Conservation (phyloP, 2,329 filamentous ascomycete species). For the Parastagonospora avenae region DNA sequence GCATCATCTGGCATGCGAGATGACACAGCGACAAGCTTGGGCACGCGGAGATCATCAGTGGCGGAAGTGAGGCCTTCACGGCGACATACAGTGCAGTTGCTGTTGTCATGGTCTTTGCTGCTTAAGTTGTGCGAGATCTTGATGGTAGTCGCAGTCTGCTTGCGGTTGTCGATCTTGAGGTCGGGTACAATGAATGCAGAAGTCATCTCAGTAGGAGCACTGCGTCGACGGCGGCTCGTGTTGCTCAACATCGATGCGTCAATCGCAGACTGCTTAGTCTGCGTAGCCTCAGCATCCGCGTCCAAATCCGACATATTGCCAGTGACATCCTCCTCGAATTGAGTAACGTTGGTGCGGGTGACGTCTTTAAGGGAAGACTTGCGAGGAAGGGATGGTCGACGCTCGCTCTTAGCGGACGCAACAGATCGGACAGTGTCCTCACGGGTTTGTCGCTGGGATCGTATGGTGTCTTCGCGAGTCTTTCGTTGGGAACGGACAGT, state of each 20-base stretch:
- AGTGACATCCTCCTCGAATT: conserved; percentile 44
- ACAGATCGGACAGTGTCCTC: conserved; percentile 49
- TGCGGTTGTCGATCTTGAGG: conserved; percentile 57
- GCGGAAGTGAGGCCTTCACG: conserved; percentile 46
- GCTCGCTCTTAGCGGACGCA: conserved; percentile 45
- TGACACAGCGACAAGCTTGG: conserved; percentile 58
- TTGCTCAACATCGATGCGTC: conserved; percentile 55
- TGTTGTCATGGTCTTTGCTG: conserved; percentile 56
- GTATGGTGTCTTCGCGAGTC: conserved; percentile 47
- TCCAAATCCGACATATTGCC: conserved; percentile 38
- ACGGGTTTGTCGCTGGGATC: conserved; percentile 41
- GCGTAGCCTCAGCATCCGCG: conserved; percentile 30
- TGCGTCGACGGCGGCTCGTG: conserved; percentile 56
- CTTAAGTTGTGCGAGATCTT: conserved; percentile 23
- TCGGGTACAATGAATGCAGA: conserved; percentile 69
- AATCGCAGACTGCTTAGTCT: conserved; percentile 33
- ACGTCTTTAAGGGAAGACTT: conserved; percentile 62
- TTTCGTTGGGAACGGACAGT: conserved; percentile 27
- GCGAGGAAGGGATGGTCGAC: conserved; percentile 51
- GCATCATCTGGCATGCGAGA: conserved; percentile 58
- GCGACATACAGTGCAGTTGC: conserved; percentile 63
- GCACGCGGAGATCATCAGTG: conserved; percentile 47
- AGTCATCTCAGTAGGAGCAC: conserved; percentile 61
- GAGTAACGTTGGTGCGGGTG: conserved; percentile 42
- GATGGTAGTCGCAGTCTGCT: conserved; percentile 25